Evolutionary conservation across 1,284 basidiomycete species (phyloP).

Genomic region (Kwoniella shivajii): DNA sequence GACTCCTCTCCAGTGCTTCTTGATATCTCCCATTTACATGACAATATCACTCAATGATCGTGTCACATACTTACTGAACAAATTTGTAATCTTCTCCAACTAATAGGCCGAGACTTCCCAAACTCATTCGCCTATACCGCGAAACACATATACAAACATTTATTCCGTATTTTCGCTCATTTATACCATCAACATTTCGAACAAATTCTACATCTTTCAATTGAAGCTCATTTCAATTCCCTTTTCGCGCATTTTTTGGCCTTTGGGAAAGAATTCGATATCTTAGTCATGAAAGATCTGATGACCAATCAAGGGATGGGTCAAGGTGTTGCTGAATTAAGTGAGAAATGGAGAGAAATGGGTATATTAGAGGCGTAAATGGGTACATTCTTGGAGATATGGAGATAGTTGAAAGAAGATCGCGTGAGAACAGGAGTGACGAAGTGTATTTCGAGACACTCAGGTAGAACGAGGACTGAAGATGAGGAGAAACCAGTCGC

Average conservation of each 20-base stretch:
- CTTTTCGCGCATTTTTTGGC: conserved; percentile 96
- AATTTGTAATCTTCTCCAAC: not conserved
- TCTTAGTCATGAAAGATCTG: conserved; percentile 80
- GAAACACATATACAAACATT: conserved; percentile 95
- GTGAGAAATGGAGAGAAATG: conserved; percentile 87
- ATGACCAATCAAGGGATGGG: conserved; percentile 56
- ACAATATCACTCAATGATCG: too few relatives aligned
- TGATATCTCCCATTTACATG: too few relatives aligned
- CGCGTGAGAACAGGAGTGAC: not conserved
- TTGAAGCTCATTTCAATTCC: conserved; percentile 97
- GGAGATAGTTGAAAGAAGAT: not conserved
- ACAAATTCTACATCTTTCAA: conserved; percentile 86
- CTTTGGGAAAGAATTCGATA: conserved; percentile 78
- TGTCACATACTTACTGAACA: not conserved
- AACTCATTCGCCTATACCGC: conserved; percentile 86
- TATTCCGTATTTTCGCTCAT: conserved; percentile 95
- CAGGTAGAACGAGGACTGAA: not conserved
- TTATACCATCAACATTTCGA: conserved; percentile 95
- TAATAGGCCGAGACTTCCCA: conserved; percentile 61
- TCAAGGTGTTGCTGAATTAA: conserved; percentile 71
- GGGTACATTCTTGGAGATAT: too few relatives aligned
- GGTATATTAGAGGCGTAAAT: conserved; percentile 63
- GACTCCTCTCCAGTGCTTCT: too few relatives aligned
- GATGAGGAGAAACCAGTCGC: not conserved
- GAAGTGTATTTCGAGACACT: not conserved